Conservation (phyloP, 257 asterid genomes). For the Solanum paucissectum region DNA sequence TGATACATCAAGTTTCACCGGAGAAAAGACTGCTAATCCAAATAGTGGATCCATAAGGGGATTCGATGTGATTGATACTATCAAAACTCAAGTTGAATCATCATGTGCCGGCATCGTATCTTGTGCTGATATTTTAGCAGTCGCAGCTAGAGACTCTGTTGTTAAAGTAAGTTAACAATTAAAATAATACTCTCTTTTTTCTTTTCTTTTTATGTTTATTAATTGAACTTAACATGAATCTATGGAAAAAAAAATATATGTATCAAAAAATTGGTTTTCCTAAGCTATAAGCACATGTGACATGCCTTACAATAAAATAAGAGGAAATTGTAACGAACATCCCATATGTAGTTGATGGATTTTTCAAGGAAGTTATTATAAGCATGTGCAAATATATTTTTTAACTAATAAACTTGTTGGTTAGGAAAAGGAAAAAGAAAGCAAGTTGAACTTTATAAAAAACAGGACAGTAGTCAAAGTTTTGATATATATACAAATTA, state of each 20-base stretch:
- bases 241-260: no score
- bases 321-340: not conserved
- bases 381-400: no score
- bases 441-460: not conserved
- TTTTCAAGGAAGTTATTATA: no score
- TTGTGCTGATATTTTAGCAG: not conserved
- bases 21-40: not conserved
- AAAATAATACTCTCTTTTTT: accelerated
- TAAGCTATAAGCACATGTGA: not conserved
- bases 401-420: not conserved
- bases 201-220: no score
- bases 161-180: not conserved
- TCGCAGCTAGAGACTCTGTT: not conserved
- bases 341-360: not conserved
- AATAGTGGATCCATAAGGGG: not conserved
- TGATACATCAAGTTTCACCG: not conserved
- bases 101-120: not conserved
- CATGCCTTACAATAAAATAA: not conserved
- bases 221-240: no score
- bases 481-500: not conserved
- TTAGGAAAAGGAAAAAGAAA: not conserved
- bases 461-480: no score
- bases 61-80: not conserved
- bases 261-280: no score
- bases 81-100: not conserved